Percentiles rank a stretch among this genome's conserved stretches.
Evolutionary conservation across 2,329 filamentous ascomycete genomes (phyloP).

Genomic region (Colletotrichum somersetense): DNA sequence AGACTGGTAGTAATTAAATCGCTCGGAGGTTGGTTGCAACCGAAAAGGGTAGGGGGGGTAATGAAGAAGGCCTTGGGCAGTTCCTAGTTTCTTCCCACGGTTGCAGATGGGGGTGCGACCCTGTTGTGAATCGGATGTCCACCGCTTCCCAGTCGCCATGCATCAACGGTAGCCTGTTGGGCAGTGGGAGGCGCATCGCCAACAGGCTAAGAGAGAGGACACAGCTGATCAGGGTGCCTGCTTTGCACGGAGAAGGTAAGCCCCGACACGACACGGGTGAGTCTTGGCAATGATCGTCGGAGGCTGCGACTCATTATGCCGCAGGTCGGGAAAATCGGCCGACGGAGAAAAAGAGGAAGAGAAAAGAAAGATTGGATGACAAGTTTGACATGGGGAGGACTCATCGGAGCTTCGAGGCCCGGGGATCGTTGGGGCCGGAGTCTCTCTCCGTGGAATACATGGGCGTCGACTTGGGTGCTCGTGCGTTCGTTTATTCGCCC

Average conservation of each 20-base stretch:
- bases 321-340: conserved; percentile 36
- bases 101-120: background rate
- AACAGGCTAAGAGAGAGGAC: background rate
- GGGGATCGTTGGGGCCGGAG: conserved; percentile 21
- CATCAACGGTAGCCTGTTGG: background rate
- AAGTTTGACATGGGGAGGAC: conserved; percentile 29
- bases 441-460: background rate
- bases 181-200: background rate
- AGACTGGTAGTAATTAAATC: conserved; percentile 3
- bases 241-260: background rate
- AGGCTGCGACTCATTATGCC: conserved; percentile 39
- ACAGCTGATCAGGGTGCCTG: too few relatives aligned
- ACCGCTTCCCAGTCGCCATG: background rate
- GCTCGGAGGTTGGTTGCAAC: conserved; percentile 20
- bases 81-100: background rate
- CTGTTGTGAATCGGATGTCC: background rate
- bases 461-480: background rate
- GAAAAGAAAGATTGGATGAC: conserved; percentile 37
- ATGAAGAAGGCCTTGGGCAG: background rate
- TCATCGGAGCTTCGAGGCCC: conserved; percentile 9
- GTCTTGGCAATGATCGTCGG: conserved; percentile 33
- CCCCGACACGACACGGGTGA: background rate
- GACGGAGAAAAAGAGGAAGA: conserved; percentile 22
- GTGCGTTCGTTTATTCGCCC: background rate
- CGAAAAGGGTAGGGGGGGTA: conserved; percentile 6